Evolutionary conservation across 345 rosid species (phyloP).

Genomic region (Jatropha curcas): DNA sequence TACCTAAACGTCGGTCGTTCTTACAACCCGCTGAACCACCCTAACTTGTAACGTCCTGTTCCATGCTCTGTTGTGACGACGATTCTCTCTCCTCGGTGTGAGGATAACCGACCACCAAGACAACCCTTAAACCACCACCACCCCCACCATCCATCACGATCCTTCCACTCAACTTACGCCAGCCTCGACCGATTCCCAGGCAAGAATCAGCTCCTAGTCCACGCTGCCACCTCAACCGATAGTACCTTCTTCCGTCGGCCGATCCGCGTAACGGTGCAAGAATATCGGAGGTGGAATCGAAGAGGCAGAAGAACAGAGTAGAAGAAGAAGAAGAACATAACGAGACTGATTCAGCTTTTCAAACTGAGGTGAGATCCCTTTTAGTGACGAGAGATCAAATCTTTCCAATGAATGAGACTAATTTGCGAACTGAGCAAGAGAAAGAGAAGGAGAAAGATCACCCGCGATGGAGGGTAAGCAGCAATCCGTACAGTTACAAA

Average conservation of each 20-base stretch:
- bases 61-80: slow-evolving; percentile 91
- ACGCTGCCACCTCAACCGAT: slow-evolving; percentile 44
- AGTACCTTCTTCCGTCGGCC: slow-evolving; percentile 23
- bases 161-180: no score
- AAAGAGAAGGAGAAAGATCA: slow-evolving; percentile 52
- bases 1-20: slow-evolving; percentile 71
- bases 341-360: slow-evolving; percentile 55
- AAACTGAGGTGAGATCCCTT: slow-evolving; percentile 50
- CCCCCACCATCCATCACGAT: slow-evolving; percentile 26
- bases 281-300: slow-evolving; percentile 31
- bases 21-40: slow-evolving; percentile 18
- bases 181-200: slow-evolving; percentile 34
- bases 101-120: slow-evolving; percentile 56
- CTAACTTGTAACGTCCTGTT: slow-evolving; percentile 63
- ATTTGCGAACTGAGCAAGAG: slow-evolving; percentile 55
- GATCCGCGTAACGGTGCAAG: slow-evolving; percentile 25
- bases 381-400: slow-evolving; percentile 35
- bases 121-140: slow-evolving; percentile 47
- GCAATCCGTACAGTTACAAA: slow-evolving; percentile 45
- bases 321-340: slow-evolving; percentile 27
- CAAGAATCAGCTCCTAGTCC: slow-evolving; percentile 18
- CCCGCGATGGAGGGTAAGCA: slow-evolving; percentile 51
- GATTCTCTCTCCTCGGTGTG: slow-evolving; percentile 71
- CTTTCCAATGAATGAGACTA: slow-evolving; percentile 36
- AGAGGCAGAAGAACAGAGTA: slow-evolving; percentile 41